phyloP scores from a whole-genome alignment of 2,329 filamentous ascomycete genomes.

The Mariannaea sp. region DNA sequence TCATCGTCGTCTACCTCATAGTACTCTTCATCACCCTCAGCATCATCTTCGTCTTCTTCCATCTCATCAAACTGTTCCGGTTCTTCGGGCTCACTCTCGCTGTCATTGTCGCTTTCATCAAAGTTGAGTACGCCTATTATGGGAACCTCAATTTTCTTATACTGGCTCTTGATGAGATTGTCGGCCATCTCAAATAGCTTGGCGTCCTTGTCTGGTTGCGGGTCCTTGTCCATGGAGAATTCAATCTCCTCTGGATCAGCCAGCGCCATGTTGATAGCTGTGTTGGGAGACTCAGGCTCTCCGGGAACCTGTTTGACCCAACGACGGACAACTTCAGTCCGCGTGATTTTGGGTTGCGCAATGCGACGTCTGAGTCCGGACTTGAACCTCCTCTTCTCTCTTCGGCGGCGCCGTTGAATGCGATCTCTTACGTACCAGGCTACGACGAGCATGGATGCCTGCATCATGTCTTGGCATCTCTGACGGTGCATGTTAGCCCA shows the following conservation, averaged over 20 bases:
- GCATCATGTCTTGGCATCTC: constrained; percentile 55
- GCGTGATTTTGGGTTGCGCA: constrained; percentile 42
- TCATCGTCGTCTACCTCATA: constrained; percentile 38
- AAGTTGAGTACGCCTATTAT: constrained; percentile 51
- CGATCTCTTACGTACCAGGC: constrained; percentile 57
- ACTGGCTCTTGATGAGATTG: constrained; percentile 54
- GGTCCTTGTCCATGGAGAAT: constrained; percentile 49
- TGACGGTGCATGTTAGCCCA: constrained; percentile 54
- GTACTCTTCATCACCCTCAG: constrained; percentile 35
- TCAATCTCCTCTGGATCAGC: constrained; percentile 46
- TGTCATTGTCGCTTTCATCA: constrained; percentile 51
- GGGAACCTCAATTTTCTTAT: constrained; percentile 52
- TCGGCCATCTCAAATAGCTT: constrained; percentile 52
- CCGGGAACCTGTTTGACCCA: constrained; percentile 51
- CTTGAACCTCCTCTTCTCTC: constrained; percentile 49
- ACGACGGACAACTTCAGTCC: constrained; percentile 48
- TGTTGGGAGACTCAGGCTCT: constrained; percentile 40
- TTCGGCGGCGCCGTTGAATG: constrained; percentile 48
- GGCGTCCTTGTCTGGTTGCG: constrained; percentile 47
- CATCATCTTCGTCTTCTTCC: constrained; percentile 34
- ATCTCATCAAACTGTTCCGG: constrained; percentile 36
- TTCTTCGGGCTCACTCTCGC: constrained; percentile 42
- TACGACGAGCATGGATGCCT: constrained; percentile 54
- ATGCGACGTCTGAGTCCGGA: constrained; percentile 45
- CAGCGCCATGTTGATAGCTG: constrained; percentile 32